These are phyloP conservation scores for Maudiozyma bulderi DNA, from an alignment of 805 yeast species.

Conservation along the genomic window DNA sequence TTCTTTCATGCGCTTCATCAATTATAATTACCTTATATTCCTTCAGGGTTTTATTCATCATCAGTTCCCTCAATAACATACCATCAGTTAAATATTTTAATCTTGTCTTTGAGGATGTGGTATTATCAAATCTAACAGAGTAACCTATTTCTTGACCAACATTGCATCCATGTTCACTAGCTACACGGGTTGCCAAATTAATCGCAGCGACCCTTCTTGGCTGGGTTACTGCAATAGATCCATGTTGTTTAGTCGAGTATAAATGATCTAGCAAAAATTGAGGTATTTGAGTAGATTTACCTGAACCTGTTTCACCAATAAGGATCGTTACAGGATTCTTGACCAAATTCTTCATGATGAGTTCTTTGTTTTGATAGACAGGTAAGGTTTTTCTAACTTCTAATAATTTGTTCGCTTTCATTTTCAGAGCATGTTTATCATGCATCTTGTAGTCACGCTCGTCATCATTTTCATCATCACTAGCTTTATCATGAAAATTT, in stretches of 20 bases:
- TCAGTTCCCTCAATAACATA: constrained; percentile 86
- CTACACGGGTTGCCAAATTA: constrained; percentile 83
- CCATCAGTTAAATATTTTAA: constrained; percentile 91
- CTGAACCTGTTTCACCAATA: constrained; percentile 96
- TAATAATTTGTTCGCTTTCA: constrained; percentile 36
- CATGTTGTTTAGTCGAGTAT: constrained; percentile 26
- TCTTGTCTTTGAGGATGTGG: constrained; percentile 49
- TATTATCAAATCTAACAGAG: constrained; percentile 83
- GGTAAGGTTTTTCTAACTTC: constrained; percentile 56
- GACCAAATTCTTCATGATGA: constrained; percentile 46
- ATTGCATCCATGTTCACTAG: constrained; percentile 72
- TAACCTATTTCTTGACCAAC: constrained; percentile 84
- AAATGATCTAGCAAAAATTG: constrained; percentile 60
- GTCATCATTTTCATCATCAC: constrained; percentile 9
- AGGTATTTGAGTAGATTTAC: constrained; percentile 95
- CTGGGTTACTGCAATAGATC: constrained; percentile 82
- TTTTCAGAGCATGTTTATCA: constrained; percentile 21
- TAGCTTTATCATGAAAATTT: constrained; percentile 30
- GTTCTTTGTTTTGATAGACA: constrained; percentile 60
- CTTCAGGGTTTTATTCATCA: constrained; percentile 56
- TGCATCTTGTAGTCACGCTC: constrained; percentile 6
- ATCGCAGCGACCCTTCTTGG: constrained; percentile 98
- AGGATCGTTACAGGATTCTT: constrained; percentile 62
- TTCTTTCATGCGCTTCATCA: constrained; percentile 97
- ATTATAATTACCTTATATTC: constrained; percentile 70